phyloP scores from a whole-genome alignment of 148 eudicot genomes.

The Rhododendron mucronatum region DNA sequence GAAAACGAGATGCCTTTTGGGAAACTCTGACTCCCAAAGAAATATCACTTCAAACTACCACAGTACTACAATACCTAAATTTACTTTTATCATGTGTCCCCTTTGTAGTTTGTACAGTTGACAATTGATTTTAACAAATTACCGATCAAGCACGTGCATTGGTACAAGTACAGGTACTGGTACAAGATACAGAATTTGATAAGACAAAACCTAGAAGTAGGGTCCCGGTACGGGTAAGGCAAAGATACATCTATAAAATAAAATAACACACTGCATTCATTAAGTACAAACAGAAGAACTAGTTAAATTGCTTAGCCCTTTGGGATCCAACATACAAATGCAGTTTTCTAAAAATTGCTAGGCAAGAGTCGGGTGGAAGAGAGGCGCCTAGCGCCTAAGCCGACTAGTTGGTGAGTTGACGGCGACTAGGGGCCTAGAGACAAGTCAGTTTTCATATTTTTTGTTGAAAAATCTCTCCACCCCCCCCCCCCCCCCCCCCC shows the following conservation, averaged over 20 bases:
- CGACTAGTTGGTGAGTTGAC: not conserved
- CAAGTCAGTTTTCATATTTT: not conserved
- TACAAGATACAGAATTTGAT: not conserved
- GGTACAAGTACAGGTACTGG: not conserved
- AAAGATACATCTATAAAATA: not conserved
- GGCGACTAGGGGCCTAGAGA: not conserved
- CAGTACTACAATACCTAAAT: not conserved
- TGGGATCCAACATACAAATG: not conserved
- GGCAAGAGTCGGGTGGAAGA: not conserved
- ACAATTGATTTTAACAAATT: not conserved
- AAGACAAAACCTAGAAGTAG: not conserved
- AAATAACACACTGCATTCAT: not conserved
- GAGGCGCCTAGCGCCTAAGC: not conserved
- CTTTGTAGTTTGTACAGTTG: not conserved
- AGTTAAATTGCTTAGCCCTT: not conserved
- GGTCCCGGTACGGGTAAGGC: not conserved
- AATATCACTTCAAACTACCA: not conserved
- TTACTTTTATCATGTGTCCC: not conserved
- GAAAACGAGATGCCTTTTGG: not conserved
- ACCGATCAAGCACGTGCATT: not conserved
- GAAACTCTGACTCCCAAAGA: not conserved
- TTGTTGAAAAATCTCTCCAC: not conserved
- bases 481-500: too few relatives aligned
- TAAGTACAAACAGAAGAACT: not conserved
- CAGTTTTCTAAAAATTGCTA: not conserved